Percentiles rank a stretch among this genome's conserved stretches.
Conservation (phyloP, 1,284 basidiomycete species). For the Chalciporus piperatoides region DNA sequence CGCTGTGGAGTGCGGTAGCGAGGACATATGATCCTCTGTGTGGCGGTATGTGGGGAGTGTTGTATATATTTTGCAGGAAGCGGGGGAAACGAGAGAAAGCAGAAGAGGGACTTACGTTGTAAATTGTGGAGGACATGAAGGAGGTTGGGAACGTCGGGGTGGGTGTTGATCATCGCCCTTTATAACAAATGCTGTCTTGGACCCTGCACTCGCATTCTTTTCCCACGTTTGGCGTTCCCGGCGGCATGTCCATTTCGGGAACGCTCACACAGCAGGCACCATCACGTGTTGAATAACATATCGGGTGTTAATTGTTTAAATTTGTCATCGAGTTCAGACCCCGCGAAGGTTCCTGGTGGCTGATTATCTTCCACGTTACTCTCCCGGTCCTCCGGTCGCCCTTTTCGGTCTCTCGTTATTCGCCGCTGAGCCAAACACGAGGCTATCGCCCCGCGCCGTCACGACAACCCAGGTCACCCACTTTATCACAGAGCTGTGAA, state of each 20-base stretch:
- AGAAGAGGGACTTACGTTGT: constrained; percentile 39
- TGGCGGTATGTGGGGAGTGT: neutral
- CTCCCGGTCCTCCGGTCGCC: neutral
- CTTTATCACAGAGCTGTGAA: constrained; percentile 5
- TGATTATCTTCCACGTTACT: neutral
- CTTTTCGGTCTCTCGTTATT: neutral
- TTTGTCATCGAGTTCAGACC: constrained; percentile 14
- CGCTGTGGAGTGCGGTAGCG: neutral
- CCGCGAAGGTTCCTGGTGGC: constrained; percentile 20
- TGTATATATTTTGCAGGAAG: neutral
- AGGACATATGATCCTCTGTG: neutral
- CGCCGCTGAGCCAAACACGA: neutral
- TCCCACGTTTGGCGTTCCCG: constrained; percentile 36
- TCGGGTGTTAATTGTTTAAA: constrained; percentile 20
- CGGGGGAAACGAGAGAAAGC: neutral
- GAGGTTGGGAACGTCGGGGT: constrained; percentile 37
- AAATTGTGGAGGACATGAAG: constrained; percentile 45
- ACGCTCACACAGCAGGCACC: constrained; percentile 28
- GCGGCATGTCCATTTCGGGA: constrained; percentile 32
- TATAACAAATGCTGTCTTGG: constrained; percentile 35
- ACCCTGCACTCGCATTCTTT: constrained; percentile 34
- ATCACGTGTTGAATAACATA: constrained; percentile 28
- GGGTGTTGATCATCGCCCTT: constrained; percentile 40
- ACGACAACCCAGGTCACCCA: neutral
- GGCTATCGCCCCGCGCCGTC: constrained; percentile 14